Evolutionary conservation across 257 asterid species (phyloP), one percentile per base, ranked within the genome.

Genomic region (Salvia miltiorrhiza): DNA sequence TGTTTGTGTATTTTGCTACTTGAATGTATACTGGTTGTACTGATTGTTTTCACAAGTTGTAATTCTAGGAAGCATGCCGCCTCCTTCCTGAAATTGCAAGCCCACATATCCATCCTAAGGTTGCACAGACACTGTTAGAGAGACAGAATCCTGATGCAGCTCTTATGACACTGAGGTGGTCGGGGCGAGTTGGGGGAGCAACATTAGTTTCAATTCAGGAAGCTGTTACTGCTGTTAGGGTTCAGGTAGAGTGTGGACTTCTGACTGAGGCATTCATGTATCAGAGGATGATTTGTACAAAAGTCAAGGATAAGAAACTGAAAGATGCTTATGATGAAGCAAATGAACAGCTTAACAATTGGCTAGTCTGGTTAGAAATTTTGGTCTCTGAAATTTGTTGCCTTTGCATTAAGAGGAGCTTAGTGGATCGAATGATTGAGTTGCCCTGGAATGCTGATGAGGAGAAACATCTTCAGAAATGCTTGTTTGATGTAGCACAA

Each of bases 131-230:
- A 63, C 78, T 94, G 47, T 77, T 94, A 73, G 99, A 94, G 85
- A 84, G 99, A 80, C 80, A 86, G 74, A 84, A 85, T 79, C 96
- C 99, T 55, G 97, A 94, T 85, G 96, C 87, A 39, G 96, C 97
- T 58, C 92, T 89, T 63, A 86, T 91, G 99, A 89, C 77, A 78
- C 78, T 89, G 82, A 86, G 97, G 81, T 91, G 88, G 88, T 94
- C 99, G 41, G 96, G 97, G 55, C 83, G 78, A 80, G 97, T 91
- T 75, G 85, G 87, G 70, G 89, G 84, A 70, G 72, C 82, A 65
- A 71, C 82, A 58, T 71, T 81, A 77, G 82, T 73, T 76, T 93
- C 96, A 71, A 86, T 87, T 62, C 81, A 74, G 71, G 99, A 87
- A 82, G 95, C 99, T 75, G 84, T 87, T 50, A 89, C 97, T 65